phyloP scores from a whole-genome alignment of 2,329 filamentous ascomycete species.

The Penicillium sp. region DNA sequence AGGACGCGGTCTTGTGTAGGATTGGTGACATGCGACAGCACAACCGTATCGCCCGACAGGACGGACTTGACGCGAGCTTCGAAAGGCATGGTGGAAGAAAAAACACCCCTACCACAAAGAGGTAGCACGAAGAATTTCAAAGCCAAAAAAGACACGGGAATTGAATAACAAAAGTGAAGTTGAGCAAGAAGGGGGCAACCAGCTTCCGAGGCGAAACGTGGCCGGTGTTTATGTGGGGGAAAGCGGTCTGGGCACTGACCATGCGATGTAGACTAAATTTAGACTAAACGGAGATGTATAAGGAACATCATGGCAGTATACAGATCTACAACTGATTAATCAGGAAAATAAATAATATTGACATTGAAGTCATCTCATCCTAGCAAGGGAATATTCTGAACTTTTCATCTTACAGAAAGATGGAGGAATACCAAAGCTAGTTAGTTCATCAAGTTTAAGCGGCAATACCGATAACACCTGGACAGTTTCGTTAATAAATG shows the following conservation, averaged over 20 bases:
- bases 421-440: constrained; percentile 12
- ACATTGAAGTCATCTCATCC: constrained; percentile 23
- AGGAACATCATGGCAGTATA: not conserved
- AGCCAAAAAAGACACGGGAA: constrained; percentile 7
- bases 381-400: constrained; percentile 20
- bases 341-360: constrained; percentile 1
- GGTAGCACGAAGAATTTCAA: constrained; percentile 6
- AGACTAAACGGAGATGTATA: not conserved
- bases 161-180: constrained; percentile 9
- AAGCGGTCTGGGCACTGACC: constrained; percentile 27
- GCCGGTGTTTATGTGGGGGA: constrained; percentile 30
- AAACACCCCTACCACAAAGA: constrained; percentile 14
- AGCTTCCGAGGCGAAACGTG: constrained; percentile 33
- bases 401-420: constrained; percentile 19
- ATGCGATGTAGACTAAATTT: not conserved
- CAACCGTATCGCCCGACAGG: constrained; percentile 86
- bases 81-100: constrained; percentile 37
- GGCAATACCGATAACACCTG: constrained; percentile 86
- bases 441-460: constrained; percentile 51
- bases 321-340: not conserved
- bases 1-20: constrained; percentile 79
- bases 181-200: constrained; percentile 7
- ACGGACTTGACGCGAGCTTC: constrained; percentile 86
- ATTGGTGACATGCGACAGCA: constrained; percentile 79
- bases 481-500: constrained; percentile 4